A percentile compares a stretch with the other conserved stretches of the same genome.
Conservation (phyloP, 441 rosid genomes). For the Syzygium syzygioides region DNA sequence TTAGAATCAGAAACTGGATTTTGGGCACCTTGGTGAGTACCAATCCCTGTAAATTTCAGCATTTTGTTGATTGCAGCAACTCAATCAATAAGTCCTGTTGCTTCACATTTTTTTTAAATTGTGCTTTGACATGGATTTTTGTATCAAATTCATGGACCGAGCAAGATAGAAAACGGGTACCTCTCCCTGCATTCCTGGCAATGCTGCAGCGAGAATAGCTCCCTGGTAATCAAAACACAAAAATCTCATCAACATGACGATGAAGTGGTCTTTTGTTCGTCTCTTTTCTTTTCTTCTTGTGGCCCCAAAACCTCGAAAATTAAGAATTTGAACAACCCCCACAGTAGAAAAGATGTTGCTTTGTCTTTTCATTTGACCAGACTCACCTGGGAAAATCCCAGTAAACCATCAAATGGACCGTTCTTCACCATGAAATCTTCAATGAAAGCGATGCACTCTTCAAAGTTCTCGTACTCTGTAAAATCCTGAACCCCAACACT, state of each 20-base stretch:
- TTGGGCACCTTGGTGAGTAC: slow-evolving; percentile 47
- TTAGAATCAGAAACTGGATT: slow-evolving; percentile 50
- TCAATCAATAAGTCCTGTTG: not conserved
- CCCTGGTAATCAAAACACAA: slow-evolving; percentile 30
- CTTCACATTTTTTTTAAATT: not conserved
- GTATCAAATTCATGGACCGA: not conserved
- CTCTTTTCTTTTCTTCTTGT: not conserved
- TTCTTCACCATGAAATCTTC: slow-evolving; percentile 58
- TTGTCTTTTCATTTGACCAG: not conserved
- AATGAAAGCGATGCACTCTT: slow-evolving; percentile 43
- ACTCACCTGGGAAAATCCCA: slow-evolving; percentile 78
- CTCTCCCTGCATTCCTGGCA: slow-evolving; percentile 56
- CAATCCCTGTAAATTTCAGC: slow-evolving; percentile 25
- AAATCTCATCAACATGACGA: not conserved
- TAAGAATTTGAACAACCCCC: not conserved
- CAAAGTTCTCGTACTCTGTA: slow-evolving; percentile 43
- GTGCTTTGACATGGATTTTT: not conserved
- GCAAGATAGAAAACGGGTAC: not conserved
- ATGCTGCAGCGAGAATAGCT: slow-evolving; percentile 45
- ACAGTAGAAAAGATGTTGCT: not conserved
- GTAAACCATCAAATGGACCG: slow-evolving; percentile 80
- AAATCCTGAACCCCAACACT: slow-evolving; percentile 26
- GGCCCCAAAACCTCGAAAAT: not conserved
- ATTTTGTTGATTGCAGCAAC: not conserved
- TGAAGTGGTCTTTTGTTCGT: not conserved